phyloP scores from a whole-genome alignment of 2,329 filamentous ascomycete species.

The Tolypocladium pustulatum region DNA sequence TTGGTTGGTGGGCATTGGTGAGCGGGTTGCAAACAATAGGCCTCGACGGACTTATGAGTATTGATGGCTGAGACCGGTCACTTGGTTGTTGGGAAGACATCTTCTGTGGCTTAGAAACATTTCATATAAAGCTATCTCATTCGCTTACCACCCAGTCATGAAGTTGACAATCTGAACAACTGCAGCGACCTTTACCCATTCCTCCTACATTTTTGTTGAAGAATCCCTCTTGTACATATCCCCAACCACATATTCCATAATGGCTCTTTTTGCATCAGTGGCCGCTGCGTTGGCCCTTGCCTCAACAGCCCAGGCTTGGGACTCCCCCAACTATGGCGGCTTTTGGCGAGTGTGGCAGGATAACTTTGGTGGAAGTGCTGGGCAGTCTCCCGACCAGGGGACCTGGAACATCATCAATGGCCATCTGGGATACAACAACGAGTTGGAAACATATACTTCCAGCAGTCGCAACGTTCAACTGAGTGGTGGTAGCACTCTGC shows the following conservation, averaged over 20 bases:
- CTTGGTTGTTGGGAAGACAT: neutral
- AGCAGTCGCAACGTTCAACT: slow-evolving; percentile 37
- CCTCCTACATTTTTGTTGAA: neutral
- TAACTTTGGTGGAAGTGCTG: slow-evolving; percentile 26
- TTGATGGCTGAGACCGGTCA: neutral
- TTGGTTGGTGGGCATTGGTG: neutral
- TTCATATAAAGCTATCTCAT: neutral
- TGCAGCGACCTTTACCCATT: neutral
- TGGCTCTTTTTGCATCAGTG: slow-evolving; percentile 12
- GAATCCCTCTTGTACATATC: neutral
- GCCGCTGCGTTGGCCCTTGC: slow-evolving; percentile 18
- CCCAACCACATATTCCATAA: slow-evolving; percentile 2
- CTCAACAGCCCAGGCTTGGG: slow-evolving; percentile 22
- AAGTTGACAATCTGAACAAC: neutral
- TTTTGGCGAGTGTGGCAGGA: slow-evolving; percentile 32
- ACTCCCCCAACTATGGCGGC: slow-evolving; percentile 27
- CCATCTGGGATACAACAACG: slow-evolving; percentile 38
- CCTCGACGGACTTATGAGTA: neutral
- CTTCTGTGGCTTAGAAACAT: neutral
- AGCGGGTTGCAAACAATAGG: no score
- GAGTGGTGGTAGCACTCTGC: slow-evolving; percentile 37
- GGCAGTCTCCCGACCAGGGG: slow-evolving; percentile 19
- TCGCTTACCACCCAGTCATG: no score
- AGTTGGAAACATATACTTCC: slow-evolving; percentile 38
- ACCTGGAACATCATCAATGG: slow-evolving; percentile 31